Percentiles rank a stretch among this genome's conserved stretches.
phyloP scores from a whole-genome alignment of 2,329 filamentous ascomycete species.

The Colletotrichum aenigma region DNA sequence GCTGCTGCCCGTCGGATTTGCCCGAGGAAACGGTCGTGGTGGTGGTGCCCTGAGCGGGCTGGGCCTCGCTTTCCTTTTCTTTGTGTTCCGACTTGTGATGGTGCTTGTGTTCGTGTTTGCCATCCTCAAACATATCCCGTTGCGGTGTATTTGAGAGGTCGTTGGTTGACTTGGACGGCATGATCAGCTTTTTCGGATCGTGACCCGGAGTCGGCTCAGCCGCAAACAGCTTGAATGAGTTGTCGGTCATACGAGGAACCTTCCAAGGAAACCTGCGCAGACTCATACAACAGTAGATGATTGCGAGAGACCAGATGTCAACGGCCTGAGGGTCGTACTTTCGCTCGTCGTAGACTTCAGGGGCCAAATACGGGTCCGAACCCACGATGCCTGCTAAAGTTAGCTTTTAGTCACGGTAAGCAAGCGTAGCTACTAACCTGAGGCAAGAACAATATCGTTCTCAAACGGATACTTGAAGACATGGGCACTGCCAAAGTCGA shows the following conservation, averaged over 20 bases:
- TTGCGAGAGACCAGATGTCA: slow-evolving; percentile 97
- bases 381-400: slow-evolving; percentile 65
- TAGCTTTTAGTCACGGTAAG: neutral
- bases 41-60: slow-evolving; percentile 20
- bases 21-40: slow-evolving; percentile 5
- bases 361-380: slow-evolving; percentile 93
- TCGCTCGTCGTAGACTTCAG: slow-evolving; percentile 92
- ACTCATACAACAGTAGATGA: slow-evolving; percentile 99
- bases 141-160: slow-evolving; percentile 43
- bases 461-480: slow-evolving; percentile 98
- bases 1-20: slow-evolving; percentile 14
- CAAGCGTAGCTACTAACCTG: slow-evolving; percentile 61
- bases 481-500: slow-evolving; percentile 96
- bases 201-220: slow-evolving; percentile 80
- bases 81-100: neutral
- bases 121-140: slow-evolving; percentile 41
- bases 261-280: slow-evolving; percentile 97
- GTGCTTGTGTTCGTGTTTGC: slow-evolving; percentile 27
- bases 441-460: slow-evolving; percentile 79
- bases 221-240: slow-evolving; percentile 92
- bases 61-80: slow-evolving; percentile 1
- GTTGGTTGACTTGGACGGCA: slow-evolving; percentile 49
- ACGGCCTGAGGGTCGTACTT: slow-evolving; percentile 94
- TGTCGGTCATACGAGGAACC: slow-evolving; percentile 87
- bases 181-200: slow-evolving; percentile 58